A percentile compares a stretch with the other conserved stretches of the same genome.
These are phyloP conservation scores for Coniochaeta hoffmannii DNA, from an alignment of 2,329 filamentous ascomycete species.

Conservation along the genomic window DNA sequence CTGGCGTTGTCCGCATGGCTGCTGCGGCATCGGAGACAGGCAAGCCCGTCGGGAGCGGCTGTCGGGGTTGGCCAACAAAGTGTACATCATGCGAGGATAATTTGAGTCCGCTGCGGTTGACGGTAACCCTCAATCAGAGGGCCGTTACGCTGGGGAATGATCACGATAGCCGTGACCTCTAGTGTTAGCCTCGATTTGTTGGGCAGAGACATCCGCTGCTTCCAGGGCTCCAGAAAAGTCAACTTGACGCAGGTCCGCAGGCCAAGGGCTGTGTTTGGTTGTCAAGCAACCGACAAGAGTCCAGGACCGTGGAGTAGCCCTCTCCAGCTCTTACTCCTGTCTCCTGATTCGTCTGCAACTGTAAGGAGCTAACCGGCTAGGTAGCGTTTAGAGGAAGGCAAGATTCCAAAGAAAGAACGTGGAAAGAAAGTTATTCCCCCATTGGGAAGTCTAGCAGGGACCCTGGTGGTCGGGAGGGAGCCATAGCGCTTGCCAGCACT, in stretches of 20 bases:
- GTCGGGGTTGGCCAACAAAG: background rate
- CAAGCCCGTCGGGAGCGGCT: background rate
- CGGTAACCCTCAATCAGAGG: too few species aligned
- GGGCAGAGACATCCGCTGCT: too few species aligned
- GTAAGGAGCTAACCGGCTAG: background rate
- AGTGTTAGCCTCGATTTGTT: too few species aligned
- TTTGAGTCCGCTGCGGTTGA: too few species aligned
- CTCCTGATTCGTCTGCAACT: background rate
- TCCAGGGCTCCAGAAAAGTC: too few species aligned
- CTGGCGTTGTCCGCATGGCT: background rate
- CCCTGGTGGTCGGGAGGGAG: background rate
- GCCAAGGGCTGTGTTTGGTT: background rate
- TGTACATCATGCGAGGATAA: too few species aligned
- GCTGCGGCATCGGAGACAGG: background rate
- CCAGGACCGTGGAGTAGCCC: background rate
- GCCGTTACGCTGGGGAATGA: too few species aligned
- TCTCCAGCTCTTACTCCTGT: background rate
- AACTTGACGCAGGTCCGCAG: too few species aligned
- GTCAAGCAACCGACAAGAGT: background rate
- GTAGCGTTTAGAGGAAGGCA: background rate
- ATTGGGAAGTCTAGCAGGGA: background rate
- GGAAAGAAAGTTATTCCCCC: background rate
- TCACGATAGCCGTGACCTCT: too few species aligned
- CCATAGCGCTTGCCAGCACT: background rate
- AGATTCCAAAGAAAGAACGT: background rate